Percentiles rank a stretch among this genome's conserved stretches.
Conservation (phyloP, 257 asterid genomes). For the Nicotiana otophora region DNA sequence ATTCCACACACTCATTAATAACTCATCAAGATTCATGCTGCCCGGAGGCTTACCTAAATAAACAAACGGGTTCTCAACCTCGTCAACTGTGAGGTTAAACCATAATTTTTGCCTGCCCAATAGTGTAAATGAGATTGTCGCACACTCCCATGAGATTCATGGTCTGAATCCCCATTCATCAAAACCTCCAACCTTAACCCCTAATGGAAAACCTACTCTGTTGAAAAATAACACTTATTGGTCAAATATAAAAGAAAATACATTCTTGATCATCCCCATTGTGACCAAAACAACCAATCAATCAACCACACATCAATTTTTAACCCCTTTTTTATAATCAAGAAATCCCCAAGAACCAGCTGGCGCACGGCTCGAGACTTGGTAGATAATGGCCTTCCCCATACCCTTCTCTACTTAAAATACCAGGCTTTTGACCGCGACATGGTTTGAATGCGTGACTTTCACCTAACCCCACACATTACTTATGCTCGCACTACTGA, state of each 20-base stretch:
- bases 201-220: conserved; percentile 13
- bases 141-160: conserved; percentile 56
- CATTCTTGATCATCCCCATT: conserved; percentile 2
- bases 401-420: not conserved
- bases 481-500: not conserved
- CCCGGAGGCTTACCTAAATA: conserved; percentile 60
- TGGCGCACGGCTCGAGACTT: not conserved
- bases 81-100: conserved; percentile 59
- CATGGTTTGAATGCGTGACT: not conserved
- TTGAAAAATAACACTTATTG: conserved; percentile 1
- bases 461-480: not conserved
- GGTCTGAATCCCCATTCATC: conserved; percentile 69
- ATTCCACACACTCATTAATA: conserved; percentile 47
- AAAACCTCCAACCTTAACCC: conserved; percentile 18
- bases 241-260: conserved; percentile 5
- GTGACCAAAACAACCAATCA: not conserved
- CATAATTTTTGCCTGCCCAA: conserved; percentile 49
- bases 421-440: not conserved
- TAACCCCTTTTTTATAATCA: not conserved
- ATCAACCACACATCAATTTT: not conserved
- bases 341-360: not conserved
- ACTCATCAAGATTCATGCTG: conserved; percentile 65
- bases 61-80: conserved; percentile 52
- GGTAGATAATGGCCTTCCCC: not conserved
- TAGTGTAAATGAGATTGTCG: conserved; percentile 42